Evolutionary conservation across 2,329 filamentous ascomycete genomes (phyloP), one percentile per base, ranked within the genome.

Genomic region (Xylariaceae sp.): DNA sequence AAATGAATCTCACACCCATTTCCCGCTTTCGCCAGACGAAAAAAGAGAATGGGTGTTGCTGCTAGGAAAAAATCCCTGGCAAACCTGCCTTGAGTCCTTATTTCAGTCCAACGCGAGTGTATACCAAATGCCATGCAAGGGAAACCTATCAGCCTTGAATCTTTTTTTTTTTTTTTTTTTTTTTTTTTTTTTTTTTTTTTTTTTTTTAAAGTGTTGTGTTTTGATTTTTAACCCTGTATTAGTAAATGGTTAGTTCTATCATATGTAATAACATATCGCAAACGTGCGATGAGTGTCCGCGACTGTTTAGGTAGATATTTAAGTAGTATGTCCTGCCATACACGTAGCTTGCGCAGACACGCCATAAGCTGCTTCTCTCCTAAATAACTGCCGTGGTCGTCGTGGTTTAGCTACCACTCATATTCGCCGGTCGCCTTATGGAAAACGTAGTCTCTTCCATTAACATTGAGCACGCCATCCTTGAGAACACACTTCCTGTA

Each of bases 341-440:
- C n/a, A 41, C 9, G 21, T 16, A 45, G 27, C 16, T 23, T 35
- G 1, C 11, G 30, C 4, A 10, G 16, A 4, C 11, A n/a, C 7
- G 9, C 20, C 9, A 26, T 15, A 37, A 10, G 13, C n/a, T n/a
- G n/a, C n/a, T n/a, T n/a, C n/a, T n/a, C n/a, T n/a, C n/a, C n/a
- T 23, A 5, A 27, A 30, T 18, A 8, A 10, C n/a, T 11, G n/a
- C 21, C n/a, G 23, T 32, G 36, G 13, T 5, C 4, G 16, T 15
- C 18, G 7, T 4, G 8, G 26, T 32, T 18, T 13, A 20, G 53
- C 75, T 83, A 99, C 94, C 94, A 99, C 74, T 99, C 94, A 64
- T 97, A 97, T 75, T 97, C 94, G 67, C 94, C 94, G 39, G 88
- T 92, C 20, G 92, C 94, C 76, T 97, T 97, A 79, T 96, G 92